phyloP scores from a whole-genome alignment of 1,139 yeast species.

The Hemisphaericaspora xylanilytica region DNA sequence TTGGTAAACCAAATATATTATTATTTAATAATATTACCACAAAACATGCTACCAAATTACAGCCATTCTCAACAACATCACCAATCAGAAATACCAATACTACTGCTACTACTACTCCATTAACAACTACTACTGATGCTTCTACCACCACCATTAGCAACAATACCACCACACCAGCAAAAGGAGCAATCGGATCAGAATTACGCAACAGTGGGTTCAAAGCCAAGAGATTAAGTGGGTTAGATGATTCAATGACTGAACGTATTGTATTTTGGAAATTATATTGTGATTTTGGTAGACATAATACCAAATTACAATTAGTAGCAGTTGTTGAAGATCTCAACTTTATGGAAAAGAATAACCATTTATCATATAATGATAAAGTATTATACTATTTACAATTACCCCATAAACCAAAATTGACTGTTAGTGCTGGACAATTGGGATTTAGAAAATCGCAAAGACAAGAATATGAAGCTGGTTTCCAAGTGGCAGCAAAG shows the following conservation, averaged over 20 bases:
- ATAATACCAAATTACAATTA: conserved; percentile 78
- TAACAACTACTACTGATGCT: not conserved
- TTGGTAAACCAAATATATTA: conserved; percentile 3
- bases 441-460: conserved; percentile 76
- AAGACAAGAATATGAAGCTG: conserved; percentile 91
- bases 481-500: conserved; percentile 78
- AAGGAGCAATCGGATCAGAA: not conserved
- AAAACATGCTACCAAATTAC: too few relatives aligned
- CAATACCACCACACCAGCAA: conserved; percentile 1
- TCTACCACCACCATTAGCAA: not conserved
- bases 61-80: not conserved
- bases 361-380: conserved; percentile 62
- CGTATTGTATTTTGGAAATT: conserved; percentile 59
- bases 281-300: conserved; percentile 74
- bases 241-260: conserved; percentile 21
- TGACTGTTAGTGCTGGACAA: conserved; percentile 68
- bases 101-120: not conserved
- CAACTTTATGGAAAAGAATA: conserved; percentile 56
- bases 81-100: not conserved
- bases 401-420: conserved; percentile 72
- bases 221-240: not conserved
- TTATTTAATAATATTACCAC: too few relatives aligned
- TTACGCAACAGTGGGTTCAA: not conserved
- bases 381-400: conserved; percentile 75
- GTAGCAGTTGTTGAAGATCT: conserved; percentile 69